phyloP scores from a whole-genome alignment of 2,329 filamentous ascomycete genomes.

The Sphaerulina populicola region DNA sequence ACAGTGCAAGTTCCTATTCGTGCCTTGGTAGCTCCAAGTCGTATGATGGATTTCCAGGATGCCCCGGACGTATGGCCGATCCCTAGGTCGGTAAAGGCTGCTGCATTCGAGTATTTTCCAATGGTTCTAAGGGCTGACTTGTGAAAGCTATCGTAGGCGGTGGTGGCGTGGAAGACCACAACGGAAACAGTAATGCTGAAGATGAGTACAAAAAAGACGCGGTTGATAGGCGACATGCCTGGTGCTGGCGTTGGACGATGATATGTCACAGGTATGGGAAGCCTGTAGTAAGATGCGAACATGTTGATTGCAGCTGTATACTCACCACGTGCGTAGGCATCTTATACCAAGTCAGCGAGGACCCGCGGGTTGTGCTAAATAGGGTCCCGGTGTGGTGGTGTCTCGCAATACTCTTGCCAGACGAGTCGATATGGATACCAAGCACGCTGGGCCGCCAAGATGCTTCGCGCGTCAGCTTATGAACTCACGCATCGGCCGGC shows the following conservation, averaged over 20 bases:
- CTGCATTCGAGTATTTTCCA: neutral
- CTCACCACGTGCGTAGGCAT: neutral
- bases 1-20: slow-evolving; percentile 2
- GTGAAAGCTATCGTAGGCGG: neutral
- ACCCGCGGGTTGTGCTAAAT: neutral
- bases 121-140: neutral
- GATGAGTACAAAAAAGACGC: neutral
- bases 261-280: neutral
- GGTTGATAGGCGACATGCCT: neutral
- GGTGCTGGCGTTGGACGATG: neutral
- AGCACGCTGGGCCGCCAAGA: slow-evolving; percentile 6
- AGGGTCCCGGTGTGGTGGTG: neutral
- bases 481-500: neutral
- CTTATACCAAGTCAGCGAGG: neutral
- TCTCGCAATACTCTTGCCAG: neutral
- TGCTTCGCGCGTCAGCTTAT: neutral
- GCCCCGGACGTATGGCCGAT: too few relatives aligned
- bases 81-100: neutral
- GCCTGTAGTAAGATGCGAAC: neutral
- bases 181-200: neutral
- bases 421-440: slow-evolving; percentile 1
- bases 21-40: neutral
- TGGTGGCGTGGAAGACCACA: neutral
- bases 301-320: neutral
- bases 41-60: neutral